Evolutionary conservation across 2,329 filamentous ascomycete species (phyloP).

Genomic region (Cladophialophora carrionii): DNA sequence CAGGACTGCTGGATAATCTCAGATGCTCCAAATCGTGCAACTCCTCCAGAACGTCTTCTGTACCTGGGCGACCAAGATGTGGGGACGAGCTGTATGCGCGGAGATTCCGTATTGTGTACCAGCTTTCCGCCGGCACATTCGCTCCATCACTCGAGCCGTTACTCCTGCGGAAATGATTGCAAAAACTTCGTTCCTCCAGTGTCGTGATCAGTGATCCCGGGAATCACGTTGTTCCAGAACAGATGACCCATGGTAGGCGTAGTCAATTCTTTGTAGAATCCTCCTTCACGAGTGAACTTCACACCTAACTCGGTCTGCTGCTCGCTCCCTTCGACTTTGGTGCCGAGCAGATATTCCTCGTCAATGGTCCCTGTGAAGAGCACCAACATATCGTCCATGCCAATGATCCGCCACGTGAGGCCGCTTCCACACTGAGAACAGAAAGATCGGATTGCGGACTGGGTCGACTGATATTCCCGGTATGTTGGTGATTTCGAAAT

Average conservation of each 20-base stretch:
- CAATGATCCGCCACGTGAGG: slow-evolving; percentile 26
- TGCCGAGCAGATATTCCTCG: slow-evolving; percentile 31
- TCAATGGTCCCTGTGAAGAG: slow-evolving; percentile 28
- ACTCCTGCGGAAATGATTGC: slow-evolving; percentile 21
- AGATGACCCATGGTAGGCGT: slow-evolving; percentile 23
- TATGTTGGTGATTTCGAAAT: slow-evolving; percentile 26
- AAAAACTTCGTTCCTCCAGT: slow-evolving; percentile 22
- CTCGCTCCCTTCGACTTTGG: slow-evolving; percentile 24
- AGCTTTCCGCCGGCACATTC: not conserved
- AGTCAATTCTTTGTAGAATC: slow-evolving; percentile 21
- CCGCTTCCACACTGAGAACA: slow-evolving; percentile 33
- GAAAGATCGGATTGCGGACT: slow-evolving; percentile 22
- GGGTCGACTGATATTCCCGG: slow-evolving; percentile 28
- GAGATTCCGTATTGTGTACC: not conserved
- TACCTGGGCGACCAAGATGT: not conserved
- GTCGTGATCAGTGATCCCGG: slow-evolving; percentile 31
- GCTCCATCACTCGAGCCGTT: not conserved
- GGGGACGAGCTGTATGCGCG: not conserved
- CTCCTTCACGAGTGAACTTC: slow-evolving; percentile 25
- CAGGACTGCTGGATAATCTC: not conserved
- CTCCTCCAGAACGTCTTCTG: not conserved
- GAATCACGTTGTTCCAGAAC: slow-evolving; percentile 33
- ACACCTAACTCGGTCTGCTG: slow-evolving; percentile 27
- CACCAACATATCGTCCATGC: slow-evolving; percentile 28
- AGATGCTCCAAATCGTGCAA: not conserved